Evolutionary conservation across 1,139 yeast species (phyloP).

Genomic region (Geotrichum cucujoidarum): DNA sequence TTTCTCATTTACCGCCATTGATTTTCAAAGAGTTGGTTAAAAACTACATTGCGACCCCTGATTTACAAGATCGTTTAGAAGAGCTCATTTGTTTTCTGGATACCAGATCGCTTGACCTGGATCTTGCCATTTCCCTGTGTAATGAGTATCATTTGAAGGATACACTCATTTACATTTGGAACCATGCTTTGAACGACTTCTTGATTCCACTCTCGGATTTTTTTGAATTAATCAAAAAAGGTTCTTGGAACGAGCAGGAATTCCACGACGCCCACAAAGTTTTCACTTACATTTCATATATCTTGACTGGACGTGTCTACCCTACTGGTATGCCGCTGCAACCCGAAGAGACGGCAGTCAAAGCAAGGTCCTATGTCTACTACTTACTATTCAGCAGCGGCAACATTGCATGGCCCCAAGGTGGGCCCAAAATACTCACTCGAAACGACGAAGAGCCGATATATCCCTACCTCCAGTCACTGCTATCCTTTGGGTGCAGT

Average conservation of each 20-base stretch:
- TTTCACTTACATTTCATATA: slow-evolving; percentile 59
- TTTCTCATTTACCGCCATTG: slow-evolving; percentile 53
- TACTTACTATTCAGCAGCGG: slow-evolving; percentile 53
- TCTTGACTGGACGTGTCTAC: slow-evolving; percentile 71
- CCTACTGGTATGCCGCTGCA: slow-evolving; percentile 51
- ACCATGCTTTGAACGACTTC: slow-evolving; percentile 59
- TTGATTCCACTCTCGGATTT: slow-evolving; percentile 61
- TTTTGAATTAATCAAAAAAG: slow-evolving; percentile 38
- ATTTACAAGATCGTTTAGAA: slow-evolving; percentile 50
- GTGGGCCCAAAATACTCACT: slow-evolving; percentile 28
- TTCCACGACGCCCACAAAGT: slow-evolving; percentile 38
- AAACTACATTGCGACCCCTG: slow-evolving; percentile 40
- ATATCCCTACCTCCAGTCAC: slow-evolving; percentile 54
- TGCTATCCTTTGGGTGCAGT: slow-evolving; percentile 50
- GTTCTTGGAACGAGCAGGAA: slow-evolving; percentile 20
- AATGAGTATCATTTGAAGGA: slow-evolving; percentile 51
- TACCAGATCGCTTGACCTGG: slow-evolving; percentile 63
- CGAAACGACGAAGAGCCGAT: slow-evolving; percentile 37
- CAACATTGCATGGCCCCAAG: slow-evolving; percentile 45
- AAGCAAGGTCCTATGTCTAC: slow-evolving; percentile 49
- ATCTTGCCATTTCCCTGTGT: slow-evolving; percentile 61
- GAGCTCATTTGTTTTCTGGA: slow-evolving; percentile 64
- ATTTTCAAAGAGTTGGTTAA: slow-evolving; percentile 57
- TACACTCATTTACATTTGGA: slow-evolving; percentile 65
- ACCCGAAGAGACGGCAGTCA: slow-evolving; percentile 21